phyloP scores from a whole-genome alignment of 495 filamentous ascomycete species.

The Thermothielavioides terrestris region DNA sequence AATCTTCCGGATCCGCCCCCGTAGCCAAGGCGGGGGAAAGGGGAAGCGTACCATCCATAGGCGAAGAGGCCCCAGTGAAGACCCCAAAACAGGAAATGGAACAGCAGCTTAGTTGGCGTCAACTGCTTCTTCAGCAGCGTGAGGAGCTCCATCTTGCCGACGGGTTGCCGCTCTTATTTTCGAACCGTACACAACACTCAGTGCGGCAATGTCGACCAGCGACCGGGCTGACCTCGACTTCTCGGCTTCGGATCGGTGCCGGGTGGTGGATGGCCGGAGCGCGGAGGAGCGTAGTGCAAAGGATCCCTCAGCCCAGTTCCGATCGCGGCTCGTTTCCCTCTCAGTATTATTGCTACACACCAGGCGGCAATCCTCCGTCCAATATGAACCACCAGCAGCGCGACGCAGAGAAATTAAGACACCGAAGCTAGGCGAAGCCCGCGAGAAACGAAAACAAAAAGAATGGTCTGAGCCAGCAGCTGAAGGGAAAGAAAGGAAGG shows the following conservation, averaged over 20 bases:
- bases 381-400: neutral
- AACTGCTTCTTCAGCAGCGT: constrained; percentile 50
- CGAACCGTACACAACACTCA: constrained; percentile 13
- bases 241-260: constrained; percentile 9
- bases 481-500: constrained; percentile 34
- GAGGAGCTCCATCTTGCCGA: constrained; percentile 34
- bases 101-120: constrained; percentile 58
- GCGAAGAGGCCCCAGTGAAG: constrained; percentile 74
- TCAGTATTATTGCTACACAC: constrained; percentile 9
- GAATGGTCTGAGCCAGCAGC: constrained; percentile 54
- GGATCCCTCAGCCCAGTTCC: neutral
- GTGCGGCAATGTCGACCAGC: constrained; percentile 42
- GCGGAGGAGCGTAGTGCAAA: constrained; percentile 4
- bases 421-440: constrained; percentile 1
- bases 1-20: neutral
- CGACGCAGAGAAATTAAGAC: constrained; percentile 8
- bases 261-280: neutral
- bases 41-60: constrained; percentile 67
- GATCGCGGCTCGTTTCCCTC: neutral
- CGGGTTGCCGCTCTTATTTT: constrained; percentile 17
- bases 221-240: constrained; percentile 29
- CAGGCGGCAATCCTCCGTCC: too few species aligned
- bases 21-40: constrained; percentile 1
- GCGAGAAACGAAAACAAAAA: constrained; percentile 34
- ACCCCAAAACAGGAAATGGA: constrained; percentile 80